Evolutionary conservation across 2,329 filamentous ascomycete species (phyloP).

Genomic region (Apiospora arundinis): DNA sequence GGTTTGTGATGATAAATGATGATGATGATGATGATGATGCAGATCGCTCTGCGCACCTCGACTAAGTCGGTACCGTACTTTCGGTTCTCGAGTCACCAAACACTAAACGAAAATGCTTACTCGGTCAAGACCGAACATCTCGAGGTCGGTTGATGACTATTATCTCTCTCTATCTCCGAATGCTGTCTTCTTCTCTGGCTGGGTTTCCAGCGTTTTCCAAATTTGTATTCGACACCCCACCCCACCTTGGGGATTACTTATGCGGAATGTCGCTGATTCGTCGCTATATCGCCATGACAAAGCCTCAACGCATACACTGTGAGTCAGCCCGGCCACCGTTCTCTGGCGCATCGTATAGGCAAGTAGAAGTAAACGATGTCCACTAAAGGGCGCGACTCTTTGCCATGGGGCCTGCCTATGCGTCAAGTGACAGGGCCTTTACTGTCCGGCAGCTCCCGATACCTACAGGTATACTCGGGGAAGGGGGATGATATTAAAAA

Average conservation of each 20-base stretch:
- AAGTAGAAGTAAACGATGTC: not conserved
- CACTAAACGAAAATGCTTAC: conserved; percentile 12
- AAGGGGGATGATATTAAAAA: not conserved
- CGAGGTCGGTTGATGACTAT: not conserved
- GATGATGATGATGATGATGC: not conserved
- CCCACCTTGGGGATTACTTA: not conserved
- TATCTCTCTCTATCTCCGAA: too few relatives aligned
- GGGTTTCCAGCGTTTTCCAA: conserved; percentile 8
- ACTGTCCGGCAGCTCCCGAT: not conserved
- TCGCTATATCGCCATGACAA: conserved; percentile 15
- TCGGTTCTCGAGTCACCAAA: not conserved
- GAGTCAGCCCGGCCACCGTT: conserved; percentile 14
- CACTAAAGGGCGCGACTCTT: not conserved
- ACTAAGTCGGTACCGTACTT: conserved; percentile 14
- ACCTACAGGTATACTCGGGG: not conserved
- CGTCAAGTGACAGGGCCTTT: not conserved
- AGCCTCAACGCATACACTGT: conserved; percentile 10
- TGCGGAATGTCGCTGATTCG: conserved; percentile 3
- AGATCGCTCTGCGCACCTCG: not conserved
- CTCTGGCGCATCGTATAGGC: conserved; percentile 3
- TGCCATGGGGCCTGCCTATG: not conserved
- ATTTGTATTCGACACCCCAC: not conserved
- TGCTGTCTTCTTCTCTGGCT: not conserved
- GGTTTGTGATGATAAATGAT: not conserved
- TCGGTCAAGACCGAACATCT: conserved; percentile 14